phyloP scores from a whole-genome alignment of 2,329 filamentous ascomycete genomes.

The Ophiostoma angusticollis region DNA sequence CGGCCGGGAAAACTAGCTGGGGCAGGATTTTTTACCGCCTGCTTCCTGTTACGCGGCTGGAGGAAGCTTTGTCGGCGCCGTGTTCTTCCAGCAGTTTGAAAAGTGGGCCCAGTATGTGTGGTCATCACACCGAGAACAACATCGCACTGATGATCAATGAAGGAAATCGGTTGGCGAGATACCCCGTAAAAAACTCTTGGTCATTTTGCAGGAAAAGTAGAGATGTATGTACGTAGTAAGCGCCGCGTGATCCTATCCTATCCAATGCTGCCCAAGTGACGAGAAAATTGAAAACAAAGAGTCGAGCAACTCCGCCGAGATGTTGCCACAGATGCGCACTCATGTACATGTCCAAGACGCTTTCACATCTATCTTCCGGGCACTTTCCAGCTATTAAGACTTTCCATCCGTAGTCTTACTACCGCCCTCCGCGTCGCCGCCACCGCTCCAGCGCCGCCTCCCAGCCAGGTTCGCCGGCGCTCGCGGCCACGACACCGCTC shows the following conservation, averaged over 20 bases:
- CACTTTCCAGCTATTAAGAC: too few relatives aligned
- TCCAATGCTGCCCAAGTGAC: background rate
- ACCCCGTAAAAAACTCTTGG: too few relatives aligned
- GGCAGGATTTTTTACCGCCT: slow-evolving; percentile 3
- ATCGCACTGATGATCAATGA: too few relatives aligned
- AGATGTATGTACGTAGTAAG: background rate
- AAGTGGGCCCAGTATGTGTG: background rate
- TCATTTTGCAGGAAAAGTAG: too few relatives aligned
- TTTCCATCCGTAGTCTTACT: too few relatives aligned
- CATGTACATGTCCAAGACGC: too few relatives aligned
- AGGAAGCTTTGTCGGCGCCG: slow-evolving; percentile 10
- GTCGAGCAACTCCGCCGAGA: too few relatives aligned
- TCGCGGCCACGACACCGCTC: slow-evolving; percentile 21
- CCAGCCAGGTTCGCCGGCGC: slow-evolving; percentile 42
- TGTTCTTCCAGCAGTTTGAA: slow-evolving; percentile 12
- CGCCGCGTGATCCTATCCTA: background rate
- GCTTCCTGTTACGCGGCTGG: background rate
- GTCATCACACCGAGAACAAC: background rate
- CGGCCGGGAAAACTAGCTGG: slow-evolving; percentile 6
- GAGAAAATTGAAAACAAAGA: background rate
- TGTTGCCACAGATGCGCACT: too few relatives aligned
- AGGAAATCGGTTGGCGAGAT: too few relatives aligned
- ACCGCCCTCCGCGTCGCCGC: slow-evolving; percentile 20
- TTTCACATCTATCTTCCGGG: too few relatives aligned
- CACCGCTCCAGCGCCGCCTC: slow-evolving; percentile 53